A percentile compares a stretch with the other conserved stretches of the same genome.
These are phyloP conservation scores for Trichophyton rubrum DNA, from an alignment of 2,329 filamentous ascomycete genomes.

Conservation along the genomic window DNA sequence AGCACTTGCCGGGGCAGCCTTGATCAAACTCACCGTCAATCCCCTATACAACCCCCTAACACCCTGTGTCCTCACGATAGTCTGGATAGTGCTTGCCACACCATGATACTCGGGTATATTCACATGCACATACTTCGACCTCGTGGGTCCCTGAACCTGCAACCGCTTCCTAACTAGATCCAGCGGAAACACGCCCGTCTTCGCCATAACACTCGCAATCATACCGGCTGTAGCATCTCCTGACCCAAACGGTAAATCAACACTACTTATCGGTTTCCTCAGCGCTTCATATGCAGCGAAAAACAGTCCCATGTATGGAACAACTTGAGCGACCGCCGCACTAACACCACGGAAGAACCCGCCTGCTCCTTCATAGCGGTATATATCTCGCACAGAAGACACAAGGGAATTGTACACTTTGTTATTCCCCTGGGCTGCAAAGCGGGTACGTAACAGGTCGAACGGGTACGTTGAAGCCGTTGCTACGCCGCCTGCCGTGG, in stretches of 20 bases:
- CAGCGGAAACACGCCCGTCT: conserved; percentile 83
- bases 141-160: conserved; percentile 86
- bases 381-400: conserved; percentile 59
- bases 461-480: conserved; percentile 83
- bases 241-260: conserved; percentile 56
- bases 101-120: conserved; percentile 77
- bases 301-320: conserved; percentile 95
- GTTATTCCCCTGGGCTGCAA: conserved; percentile 81
- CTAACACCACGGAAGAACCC: conserved; percentile 84
- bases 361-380: conserved; percentile 55
- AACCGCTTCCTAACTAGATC: conserved; percentile 86
- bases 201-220: conserved; percentile 64
- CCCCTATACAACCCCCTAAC: conserved; percentile 74
- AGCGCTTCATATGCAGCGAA: conserved; percentile 79
- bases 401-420: conserved; percentile 64
- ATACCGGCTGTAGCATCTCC: conserved; percentile 76
- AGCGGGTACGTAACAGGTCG: conserved; percentile 83
- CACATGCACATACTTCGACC: conserved; percentile 63
- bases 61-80: conserved; percentile 63
- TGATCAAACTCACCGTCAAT: conserved; percentile 75
- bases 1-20: conserved; percentile 85
- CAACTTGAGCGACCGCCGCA: conserved; percentile 73
- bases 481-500: conserved; percentile 65
- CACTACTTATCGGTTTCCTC: conserved; percentile 44
- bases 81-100: conserved; percentile 51